A percentile compares a stretch with the other conserved stretches of the same genome.
These are phyloP conservation scores for Aciculosporium take DNA, from an alignment of 2,329 filamentous ascomycete species.

Conservation along the genomic window DNA sequence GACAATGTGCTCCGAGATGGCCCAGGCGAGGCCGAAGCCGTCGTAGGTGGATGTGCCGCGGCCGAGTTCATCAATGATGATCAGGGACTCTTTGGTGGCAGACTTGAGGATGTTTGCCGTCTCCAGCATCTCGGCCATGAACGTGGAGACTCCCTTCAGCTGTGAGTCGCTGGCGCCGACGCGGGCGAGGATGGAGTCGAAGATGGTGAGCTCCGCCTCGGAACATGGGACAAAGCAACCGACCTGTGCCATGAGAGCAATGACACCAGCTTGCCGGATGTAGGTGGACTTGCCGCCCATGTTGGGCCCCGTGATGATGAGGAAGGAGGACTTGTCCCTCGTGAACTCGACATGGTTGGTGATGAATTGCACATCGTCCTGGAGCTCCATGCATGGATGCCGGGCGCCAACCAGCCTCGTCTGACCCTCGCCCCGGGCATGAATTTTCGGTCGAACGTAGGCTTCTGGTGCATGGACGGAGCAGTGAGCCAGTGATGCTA, in stretches of 20 bases:
- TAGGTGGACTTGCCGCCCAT: conserved; percentile 99
- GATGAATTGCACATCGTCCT: conserved; percentile 97
- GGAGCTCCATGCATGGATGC: conserved; percentile 96
- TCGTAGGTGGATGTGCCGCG: conserved; percentile 97
- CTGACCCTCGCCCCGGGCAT: conserved; percentile 72
- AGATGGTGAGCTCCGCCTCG: conserved; percentile 84
- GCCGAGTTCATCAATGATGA: conserved; percentile 96
- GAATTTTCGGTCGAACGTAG: conserved; percentile 83
- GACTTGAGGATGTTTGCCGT: conserved; percentile 97
- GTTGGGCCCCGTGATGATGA: conserved; percentile 95
- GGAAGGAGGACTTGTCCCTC: conserved; percentile 69
- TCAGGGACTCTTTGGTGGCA: conserved; percentile 84
- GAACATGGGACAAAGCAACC: conserved; percentile 91
- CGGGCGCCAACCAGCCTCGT: conserved; percentile 86
- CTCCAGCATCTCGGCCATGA: conserved; percentile 99
- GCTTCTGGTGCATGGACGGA: conserved; percentile 84
- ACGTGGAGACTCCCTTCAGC: conserved; percentile 93
- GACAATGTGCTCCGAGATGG: conserved; percentile 94
- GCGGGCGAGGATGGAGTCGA: conserved; percentile 90
- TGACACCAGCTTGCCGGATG: conserved; percentile 92
- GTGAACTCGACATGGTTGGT: conserved; percentile 85
- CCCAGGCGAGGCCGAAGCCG: conserved; percentile 97
- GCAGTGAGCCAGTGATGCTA: conserved; percentile 84
- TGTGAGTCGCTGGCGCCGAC: conserved; percentile 94
- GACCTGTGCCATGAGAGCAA: conserved; percentile 92